Conservation (phyloP, 2,329 filamentous ascomycete genomes). For the Didymella arachidicola region DNA sequence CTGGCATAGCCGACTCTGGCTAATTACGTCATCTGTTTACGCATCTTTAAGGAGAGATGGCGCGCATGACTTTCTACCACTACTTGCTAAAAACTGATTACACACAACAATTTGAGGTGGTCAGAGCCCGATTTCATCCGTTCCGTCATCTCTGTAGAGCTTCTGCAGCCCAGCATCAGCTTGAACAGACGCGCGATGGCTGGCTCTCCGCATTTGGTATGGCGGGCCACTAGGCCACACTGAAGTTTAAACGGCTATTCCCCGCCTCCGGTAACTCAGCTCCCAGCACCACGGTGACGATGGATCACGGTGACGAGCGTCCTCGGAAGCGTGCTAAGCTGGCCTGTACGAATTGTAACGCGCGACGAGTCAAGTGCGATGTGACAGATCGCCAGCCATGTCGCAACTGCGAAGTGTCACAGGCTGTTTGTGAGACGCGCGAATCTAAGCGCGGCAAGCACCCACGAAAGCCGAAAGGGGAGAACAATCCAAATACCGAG, state of each 20-base stretch:
- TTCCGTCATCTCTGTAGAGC: neutral
- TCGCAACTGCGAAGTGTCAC: conserved; percentile 51
- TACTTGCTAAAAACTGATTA: neutral
- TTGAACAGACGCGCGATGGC: neutral
- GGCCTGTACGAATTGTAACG: conserved; percentile 56
- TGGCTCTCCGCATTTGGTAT: neutral
- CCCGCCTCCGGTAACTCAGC: conserved; percentile 25
- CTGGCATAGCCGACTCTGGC: conserved; percentile 32
- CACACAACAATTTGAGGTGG: neutral
- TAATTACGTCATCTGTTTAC: conserved; percentile 19
- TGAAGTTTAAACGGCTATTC: conserved; percentile 32
- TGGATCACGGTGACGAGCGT: conserved; percentile 26
- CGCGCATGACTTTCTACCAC: neutral
- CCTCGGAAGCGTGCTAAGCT: conserved; percentile 51
- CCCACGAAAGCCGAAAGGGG: conserved; percentile 29
- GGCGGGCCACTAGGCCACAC: conserved; percentile 24
- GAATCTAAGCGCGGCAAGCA: conserved; percentile 56
- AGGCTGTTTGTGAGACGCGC: conserved; percentile 53
- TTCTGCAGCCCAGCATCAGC: neutral
- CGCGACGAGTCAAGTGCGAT: conserved; percentile 57
- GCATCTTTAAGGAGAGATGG: neutral
- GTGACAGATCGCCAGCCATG: conserved; percentile 57
- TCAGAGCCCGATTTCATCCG: neutral
- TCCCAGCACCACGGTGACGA: conserved; percentile 10
- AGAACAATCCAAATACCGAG: conserved; percentile 24